A percentile compares a stretch with the other conserved stretches of the same genome.
phyloP scores from a whole-genome alignment of 2,329 filamentous ascomycete genomes.

The Pyrenochaeta sp. region DNA sequence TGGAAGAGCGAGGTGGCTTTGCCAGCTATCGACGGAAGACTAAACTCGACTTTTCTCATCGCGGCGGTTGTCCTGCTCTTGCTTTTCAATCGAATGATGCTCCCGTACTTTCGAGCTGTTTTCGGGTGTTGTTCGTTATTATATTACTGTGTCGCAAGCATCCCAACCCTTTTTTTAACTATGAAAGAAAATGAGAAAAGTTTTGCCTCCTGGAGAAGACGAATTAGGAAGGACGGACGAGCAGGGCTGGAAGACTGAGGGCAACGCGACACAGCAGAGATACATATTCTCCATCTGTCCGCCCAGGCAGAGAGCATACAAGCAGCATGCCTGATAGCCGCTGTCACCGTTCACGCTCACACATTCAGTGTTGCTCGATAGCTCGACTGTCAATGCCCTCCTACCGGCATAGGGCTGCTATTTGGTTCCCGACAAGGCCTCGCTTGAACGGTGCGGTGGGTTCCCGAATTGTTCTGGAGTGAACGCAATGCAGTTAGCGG shows the following conservation, averaged over 20 bases:
- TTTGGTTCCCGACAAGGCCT: constrained; percentile 17
- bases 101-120: not conserved
- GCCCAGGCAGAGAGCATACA: constrained; percentile 23
- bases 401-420: constrained; percentile 32
- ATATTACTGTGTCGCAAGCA: not conserved
- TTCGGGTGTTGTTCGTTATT: not conserved
- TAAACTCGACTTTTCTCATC: constrained; percentile 22
- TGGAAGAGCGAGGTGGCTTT: constrained; percentile 23
- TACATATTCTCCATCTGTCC: constrained; percentile 28
- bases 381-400: constrained; percentile 43
- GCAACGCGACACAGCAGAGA: constrained; percentile 17
- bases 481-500: constrained; percentile 29
- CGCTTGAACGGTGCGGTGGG: constrained; percentile 32
- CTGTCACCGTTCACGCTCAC: constrained; percentile 34
- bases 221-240: constrained; percentile 12
- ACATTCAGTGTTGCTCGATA: constrained; percentile 16
- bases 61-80: constrained; percentile 4
- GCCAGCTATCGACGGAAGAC: constrained; percentile 12
- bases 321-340: constrained; percentile 28
- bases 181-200: not conserved
- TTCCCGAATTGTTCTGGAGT: constrained; percentile 22
- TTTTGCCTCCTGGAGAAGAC: too few species aligned
- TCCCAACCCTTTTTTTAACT: not conserved
- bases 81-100: not conserved
- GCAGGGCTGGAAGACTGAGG: constrained; percentile 12